Evolutionary conservation across 2,329 filamentous ascomycete genomes (phyloP).

Genomic region (Nigrograna mackinnonii): DNA sequence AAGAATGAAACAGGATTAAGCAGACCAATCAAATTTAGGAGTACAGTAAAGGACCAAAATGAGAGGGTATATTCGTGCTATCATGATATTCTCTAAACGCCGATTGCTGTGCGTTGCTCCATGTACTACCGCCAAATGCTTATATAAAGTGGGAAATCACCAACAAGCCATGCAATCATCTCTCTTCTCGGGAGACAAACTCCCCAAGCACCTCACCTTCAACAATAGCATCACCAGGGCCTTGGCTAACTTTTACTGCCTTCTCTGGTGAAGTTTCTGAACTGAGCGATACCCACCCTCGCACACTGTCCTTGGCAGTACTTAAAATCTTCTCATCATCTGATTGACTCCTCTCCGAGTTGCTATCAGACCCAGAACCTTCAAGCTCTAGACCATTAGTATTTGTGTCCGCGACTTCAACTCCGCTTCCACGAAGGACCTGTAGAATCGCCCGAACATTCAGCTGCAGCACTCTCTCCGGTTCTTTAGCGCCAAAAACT

Average conservation of each 20-base stretch:
- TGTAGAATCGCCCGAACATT: slow-evolving; percentile 82
- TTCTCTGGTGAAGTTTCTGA: slow-evolving; percentile 12
- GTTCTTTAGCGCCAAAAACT: slow-evolving; percentile 61
- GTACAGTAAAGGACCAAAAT: no score
- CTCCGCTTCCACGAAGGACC: slow-evolving; percentile 56
- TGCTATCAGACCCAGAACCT: slow-evolving; percentile 12
- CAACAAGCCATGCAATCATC: not conserved
- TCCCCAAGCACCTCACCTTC: slow-evolving; percentile 42
- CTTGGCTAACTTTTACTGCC: slow-evolving; percentile 5
- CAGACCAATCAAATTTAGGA: no score
- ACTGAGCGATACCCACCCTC: slow-evolving; percentile 39
- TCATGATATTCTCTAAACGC: no score
- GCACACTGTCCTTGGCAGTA: slow-evolving; percentile 23
- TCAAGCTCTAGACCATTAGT: slow-evolving; percentile 43
- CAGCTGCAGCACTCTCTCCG: slow-evolving; percentile 82
- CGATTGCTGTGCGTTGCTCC: no score
- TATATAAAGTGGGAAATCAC: no score
- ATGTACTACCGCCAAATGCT: no score
- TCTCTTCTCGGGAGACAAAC: slow-evolving; percentile 22
- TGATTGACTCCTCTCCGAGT: slow-evolving; percentile 9
- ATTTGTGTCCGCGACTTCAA: slow-evolving; percentile 47
- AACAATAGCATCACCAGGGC: slow-evolving; percentile 29
- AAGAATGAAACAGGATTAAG: no score
- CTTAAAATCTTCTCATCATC: slow-evolving; percentile 39
- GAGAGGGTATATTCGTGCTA: no score